Percentiles rank a stretch among this genome's conserved stretches.
These are phyloP conservation scores for Cyberlindnera euphorbiiphila DNA, from an alignment of 805 yeast genomes.

Conservation along the genomic window DNA sequence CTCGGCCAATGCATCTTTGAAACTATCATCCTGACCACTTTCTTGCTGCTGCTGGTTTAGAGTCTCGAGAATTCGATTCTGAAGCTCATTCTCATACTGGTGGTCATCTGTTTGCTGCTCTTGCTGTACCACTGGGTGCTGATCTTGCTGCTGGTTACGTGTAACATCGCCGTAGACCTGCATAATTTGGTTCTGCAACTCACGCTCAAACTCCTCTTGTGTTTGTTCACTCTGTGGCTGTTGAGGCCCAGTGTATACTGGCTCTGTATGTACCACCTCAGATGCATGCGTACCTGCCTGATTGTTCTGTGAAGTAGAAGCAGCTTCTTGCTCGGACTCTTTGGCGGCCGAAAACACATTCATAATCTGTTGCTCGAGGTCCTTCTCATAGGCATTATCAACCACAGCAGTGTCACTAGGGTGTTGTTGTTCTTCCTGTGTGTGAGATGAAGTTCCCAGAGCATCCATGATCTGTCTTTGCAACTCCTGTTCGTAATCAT, in stretches of 20 bases:
- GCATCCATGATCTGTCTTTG: constrained; percentile 24
- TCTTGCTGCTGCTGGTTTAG: constrained; percentile 16
- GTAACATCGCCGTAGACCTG: constrained; percentile 23
- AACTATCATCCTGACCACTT: constrained; percentile 29
- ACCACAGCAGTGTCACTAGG: too few species aligned
- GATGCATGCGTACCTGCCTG: too few species aligned
- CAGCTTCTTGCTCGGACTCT: not conserved
- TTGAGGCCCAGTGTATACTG: too few species aligned
- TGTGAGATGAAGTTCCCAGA: too few species aligned
- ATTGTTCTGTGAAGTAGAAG: too few species aligned
- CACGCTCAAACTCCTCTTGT: constrained; percentile 20
- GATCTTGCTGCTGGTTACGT: constrained; percentile 11
- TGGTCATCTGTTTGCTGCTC: constrained; percentile 8
- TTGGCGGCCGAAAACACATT: not conserved
- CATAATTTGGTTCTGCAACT: constrained; percentile 25
- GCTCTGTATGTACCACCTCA: too few species aligned
- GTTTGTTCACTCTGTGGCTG: constrained; percentile 2
- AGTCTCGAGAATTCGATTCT: constrained; percentile 23
- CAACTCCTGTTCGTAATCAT: constrained; percentile 19
- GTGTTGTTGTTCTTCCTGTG: too few species aligned
- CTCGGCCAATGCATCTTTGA: constrained; percentile 51
- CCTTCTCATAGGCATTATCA: constrained; percentile 4
- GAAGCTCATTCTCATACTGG: constrained; percentile 22
- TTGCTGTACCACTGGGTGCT: constrained; percentile 1
- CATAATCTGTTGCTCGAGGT: not conserved